Evolutionary conservation across 371 early-diverging fungal species (phyloP), one percentile per base, ranked within the genome.

Genomic region (Coemansia sp.): DNA sequence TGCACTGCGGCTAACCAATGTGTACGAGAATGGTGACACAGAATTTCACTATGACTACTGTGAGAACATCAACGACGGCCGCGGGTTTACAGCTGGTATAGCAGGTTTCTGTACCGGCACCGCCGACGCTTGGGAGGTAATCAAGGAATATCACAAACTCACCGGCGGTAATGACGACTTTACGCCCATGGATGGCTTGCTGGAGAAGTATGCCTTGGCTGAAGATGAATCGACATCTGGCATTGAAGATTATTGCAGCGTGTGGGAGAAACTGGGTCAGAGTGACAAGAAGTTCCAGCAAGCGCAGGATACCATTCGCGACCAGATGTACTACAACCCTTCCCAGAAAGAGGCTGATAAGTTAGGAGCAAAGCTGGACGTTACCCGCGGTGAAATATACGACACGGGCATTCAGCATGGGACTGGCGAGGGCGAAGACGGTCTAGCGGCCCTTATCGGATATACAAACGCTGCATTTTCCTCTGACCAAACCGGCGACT

Each of bases 351-450:
- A 34, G 7, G 66, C 75, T 10, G 51, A 62, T 8, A 39, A 41
- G 13, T 43, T 69, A 6, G 76, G 72, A 2, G 31, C 74, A 2
- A 65, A 53, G 30, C 43, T 73, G 1, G 55, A 67, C 32, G 30
- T 75, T 4, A 45, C 62, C 50, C 58, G 64, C 13, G 82, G 67
- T 9, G 72, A 77, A 62, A 26, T 78, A 6, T 81, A 77, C 39
- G 82, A 81, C 42, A 63, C 79, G 0, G 67, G 61, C 1, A 68
- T 81, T n/a, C 69, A 80, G 59, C 70, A 67, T 26, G 76, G 66
- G 5, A 41, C 65, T 5, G 79, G 73, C 2, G 39, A 52, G 2
- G 82, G 67, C 13, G 13, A 30, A 5, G 80, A 80, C 57, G 40
- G 52, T 4, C 42, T 69, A n/a, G 35, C 35, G 43, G 13, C 75